A percentile compares a stretch with the other conserved stretches of the same genome.
phyloP scores from a whole-genome alignment of 2,329 filamentous ascomycete genomes.

The Penicillium sclerotiorum region DNA sequence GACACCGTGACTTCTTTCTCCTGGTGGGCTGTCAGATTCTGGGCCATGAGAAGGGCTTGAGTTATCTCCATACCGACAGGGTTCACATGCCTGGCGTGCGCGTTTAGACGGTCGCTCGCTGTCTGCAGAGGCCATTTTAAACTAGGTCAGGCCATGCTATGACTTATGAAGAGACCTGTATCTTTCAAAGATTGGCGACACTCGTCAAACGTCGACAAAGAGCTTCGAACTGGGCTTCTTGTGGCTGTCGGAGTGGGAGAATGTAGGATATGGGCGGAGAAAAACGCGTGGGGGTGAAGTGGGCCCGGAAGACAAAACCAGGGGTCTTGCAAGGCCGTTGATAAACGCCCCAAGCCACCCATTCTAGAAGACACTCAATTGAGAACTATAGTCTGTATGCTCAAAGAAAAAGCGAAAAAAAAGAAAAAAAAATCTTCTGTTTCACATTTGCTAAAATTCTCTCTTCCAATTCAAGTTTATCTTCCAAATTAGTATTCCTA shows the following conservation, averaged over 20 bases:
- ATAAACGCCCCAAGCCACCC: too few relatives aligned
- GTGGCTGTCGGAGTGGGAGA: too few relatives aligned
- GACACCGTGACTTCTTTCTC: slow-evolving; percentile 38
- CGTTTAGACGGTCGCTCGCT: slow-evolving; percentile 22
- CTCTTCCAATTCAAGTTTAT: too few relatives aligned
- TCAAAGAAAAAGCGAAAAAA: neutral
- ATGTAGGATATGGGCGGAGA: neutral
- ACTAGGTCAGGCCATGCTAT: neutral
- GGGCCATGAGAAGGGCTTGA: neutral
- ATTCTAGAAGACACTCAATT: too few relatives aligned
- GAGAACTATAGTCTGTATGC: too few relatives aligned
- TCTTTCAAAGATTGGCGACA: too few relatives aligned
- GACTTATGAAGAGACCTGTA: neutral
- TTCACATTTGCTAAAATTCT: neutral
- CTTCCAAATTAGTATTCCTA: too few relatives aligned
- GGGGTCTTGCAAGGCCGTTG: too few relatives aligned
- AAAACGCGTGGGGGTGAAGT: neutral
- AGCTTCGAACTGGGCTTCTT: too few relatives aligned
- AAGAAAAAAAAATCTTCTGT: neutral
- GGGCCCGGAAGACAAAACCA: neutral
- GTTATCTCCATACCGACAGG: slow-evolving; percentile 30
- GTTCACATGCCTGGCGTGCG: slow-evolving; percentile 34
- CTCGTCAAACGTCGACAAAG: too few relatives aligned
- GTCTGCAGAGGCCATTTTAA: slow-evolving; percentile 12
- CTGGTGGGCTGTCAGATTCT: slow-evolving; percentile 15